phyloP scores from a whole-genome alignment of 1,284 basidiomycete species.

The Trichosporon asahii region DNA sequence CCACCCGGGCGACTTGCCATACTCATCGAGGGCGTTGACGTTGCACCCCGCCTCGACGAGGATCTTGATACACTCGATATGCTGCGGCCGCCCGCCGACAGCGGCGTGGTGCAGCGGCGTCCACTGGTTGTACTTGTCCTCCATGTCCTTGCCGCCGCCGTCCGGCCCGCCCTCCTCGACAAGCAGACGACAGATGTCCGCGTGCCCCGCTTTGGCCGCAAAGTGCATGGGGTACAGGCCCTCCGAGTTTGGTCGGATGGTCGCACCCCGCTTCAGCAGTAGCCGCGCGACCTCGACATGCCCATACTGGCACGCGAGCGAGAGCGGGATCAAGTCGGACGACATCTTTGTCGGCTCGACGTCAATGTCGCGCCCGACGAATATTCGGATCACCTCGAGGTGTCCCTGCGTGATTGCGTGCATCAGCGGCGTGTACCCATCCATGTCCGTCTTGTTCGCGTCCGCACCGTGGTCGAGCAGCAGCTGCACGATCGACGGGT shows the following conservation, averaged over 20 bases:
- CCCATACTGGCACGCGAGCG: conserved; percentile 85
- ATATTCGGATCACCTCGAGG: conserved; percentile 71
- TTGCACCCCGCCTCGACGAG: conserved; percentile 76
- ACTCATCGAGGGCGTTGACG: conserved; percentile 75
- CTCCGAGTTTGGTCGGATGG: conserved; percentile 80
- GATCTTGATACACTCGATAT: conserved; percentile 68
- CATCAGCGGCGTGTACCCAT: conserved; percentile 89
- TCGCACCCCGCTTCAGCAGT: conserved; percentile 72
- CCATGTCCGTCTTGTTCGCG: conserved; percentile 74
- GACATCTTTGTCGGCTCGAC: conserved; percentile 58
- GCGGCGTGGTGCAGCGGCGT: conserved; percentile 96
- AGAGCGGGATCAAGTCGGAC: conserved; percentile 79
- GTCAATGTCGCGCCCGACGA: conserved; percentile 63
- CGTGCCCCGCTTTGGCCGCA: conserved; percentile 94
- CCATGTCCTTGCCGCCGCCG: conserved; percentile 70
- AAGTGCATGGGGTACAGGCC: conserved; percentile 96
- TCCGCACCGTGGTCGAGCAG: conserved; percentile 69
- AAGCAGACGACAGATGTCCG: conserved; percentile 75
- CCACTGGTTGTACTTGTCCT: conserved; percentile 97
- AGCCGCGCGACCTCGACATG: conserved; percentile 78
- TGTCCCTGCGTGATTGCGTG: conserved; percentile 88
- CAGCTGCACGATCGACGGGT: conserved; percentile 69
- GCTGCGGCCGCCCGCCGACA: conserved; percentile 65
- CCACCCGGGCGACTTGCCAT: conserved; percentile 79
- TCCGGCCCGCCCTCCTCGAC: conserved; percentile 57